Conservation (phyloP, 306 rosid genomes). For the Prinsepia uniflora region DNA sequence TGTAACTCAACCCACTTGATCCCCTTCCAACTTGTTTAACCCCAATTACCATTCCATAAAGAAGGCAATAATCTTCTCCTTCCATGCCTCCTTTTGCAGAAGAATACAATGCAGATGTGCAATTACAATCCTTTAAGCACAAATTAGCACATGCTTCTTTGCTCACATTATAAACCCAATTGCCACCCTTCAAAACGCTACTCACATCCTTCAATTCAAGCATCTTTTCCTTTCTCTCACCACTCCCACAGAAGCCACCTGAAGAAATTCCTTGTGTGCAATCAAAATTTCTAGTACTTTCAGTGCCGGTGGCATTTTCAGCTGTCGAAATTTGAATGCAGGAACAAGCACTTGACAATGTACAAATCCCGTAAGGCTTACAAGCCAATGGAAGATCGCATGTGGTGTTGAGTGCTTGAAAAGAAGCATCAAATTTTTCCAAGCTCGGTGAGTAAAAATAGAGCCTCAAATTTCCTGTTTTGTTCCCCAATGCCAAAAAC, state of each 20-base stretch:
- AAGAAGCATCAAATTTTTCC: conserved; percentile 59
- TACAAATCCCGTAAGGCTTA: conserved; percentile 71
- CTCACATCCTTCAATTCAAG: conserved; percentile 51
- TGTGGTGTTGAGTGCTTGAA: conserved; percentile 69
- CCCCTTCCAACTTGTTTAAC: conserved; percentile 51
- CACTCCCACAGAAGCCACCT: conserved; percentile 36
- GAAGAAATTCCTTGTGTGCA: conserved; percentile 38
- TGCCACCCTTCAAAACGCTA: conserved; percentile 46
- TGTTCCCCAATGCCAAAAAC: conserved; percentile 68
- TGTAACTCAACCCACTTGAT: conserved; percentile 46
- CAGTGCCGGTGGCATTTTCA: conserved; percentile 15
- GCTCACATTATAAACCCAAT: conserved; percentile 42
- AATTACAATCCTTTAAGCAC: conserved; percentile 71
- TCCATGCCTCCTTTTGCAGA: conserved; percentile 10
- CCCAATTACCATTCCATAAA: conserved; percentile 59
- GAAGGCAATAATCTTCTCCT: conserved; percentile 36
- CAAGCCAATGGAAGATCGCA: conserved; percentile 91
- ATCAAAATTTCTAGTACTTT: background rate
- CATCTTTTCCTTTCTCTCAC: conserved; percentile 48
- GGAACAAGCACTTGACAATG: conserved; percentile 66
- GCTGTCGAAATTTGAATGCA: conserved; percentile 44
- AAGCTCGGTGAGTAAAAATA: conserved; percentile 56
- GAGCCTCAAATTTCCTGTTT: conserved; percentile 75
- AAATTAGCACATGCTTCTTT: conserved; percentile 45
- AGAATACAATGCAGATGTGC: conserved; percentile 57